Conservation (phyloP, 1,284 basidiomycete species). For the Irpex sp. region DNA sequence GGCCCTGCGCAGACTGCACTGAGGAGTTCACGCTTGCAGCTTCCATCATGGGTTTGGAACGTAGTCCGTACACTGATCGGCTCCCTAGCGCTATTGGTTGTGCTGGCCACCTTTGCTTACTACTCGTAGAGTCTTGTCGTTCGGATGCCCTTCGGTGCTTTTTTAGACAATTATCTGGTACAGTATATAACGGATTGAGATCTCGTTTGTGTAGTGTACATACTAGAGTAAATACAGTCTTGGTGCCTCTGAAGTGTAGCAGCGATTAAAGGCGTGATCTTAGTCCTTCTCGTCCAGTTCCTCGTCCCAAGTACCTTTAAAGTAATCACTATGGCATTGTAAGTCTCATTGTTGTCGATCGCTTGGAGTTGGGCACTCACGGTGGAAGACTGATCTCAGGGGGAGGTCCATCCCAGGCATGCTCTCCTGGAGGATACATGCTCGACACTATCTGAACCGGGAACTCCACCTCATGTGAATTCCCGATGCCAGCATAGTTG, state of each 20-base stretch:
- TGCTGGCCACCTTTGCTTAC: neutral
- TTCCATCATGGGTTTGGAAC: neutral
- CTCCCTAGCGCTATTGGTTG: neutral
- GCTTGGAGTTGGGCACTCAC: neutral
- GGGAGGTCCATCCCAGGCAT: neutral
- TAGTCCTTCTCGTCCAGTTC: neutral
- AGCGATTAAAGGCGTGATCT: neutral
- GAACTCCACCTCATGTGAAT: neutral
- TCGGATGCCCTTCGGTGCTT: no score
- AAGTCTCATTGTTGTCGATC: neutral
- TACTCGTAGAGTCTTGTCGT: no score
- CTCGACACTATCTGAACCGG: neutral
- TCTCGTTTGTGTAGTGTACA: no score
- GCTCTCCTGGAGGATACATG: neutral
- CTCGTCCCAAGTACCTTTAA: neutral
- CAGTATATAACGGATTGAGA: neutral
- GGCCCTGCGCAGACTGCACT: neutral
- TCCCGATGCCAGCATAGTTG: neutral
- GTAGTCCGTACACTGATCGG: neutral
- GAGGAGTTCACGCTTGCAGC: neutral
- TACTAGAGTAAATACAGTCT: neutral
- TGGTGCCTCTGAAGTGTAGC: neutral
- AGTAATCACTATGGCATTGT: neutral
- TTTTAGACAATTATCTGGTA: neutral
- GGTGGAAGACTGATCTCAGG: neutral